These are phyloP conservation scores for Aspergillus brunneoviolaceus DNA, from an alignment of 2,329 filamentous ascomycete species.

Conservation along the genomic window DNA sequence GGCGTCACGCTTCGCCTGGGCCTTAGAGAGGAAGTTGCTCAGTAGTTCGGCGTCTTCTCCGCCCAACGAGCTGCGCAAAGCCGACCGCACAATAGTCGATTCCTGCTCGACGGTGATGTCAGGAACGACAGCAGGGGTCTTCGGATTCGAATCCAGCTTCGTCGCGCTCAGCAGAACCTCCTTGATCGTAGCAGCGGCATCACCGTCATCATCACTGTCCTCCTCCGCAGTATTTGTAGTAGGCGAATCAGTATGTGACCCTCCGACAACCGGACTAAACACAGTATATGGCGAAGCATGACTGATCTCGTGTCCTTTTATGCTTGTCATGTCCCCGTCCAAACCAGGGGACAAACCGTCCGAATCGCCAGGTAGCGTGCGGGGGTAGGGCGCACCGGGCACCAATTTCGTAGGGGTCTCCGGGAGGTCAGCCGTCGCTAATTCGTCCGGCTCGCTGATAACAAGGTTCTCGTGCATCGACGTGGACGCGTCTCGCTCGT, in stretches of 20 bases:
- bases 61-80: conserved; percentile 38
- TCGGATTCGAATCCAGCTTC: conserved; percentile 1
- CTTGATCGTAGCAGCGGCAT: conserved; percentile 14
- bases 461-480: conserved; percentile 16
- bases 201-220: conserved; percentile 2
- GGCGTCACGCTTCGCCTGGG: conserved; percentile 42
- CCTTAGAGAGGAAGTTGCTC: conserved; percentile 42
- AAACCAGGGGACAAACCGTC: conserved; percentile 5
- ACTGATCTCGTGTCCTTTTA: conserved; percentile 16
- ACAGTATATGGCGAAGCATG: neutral
- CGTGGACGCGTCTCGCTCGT: conserved; percentile 18
- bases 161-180: conserved; percentile 10
- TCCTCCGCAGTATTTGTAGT: conserved; percentile 3
- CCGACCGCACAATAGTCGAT: conserved; percentile 36
- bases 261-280: conserved; percentile 1
- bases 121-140: conserved; percentile 19
- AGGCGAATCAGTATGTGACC: neutral
- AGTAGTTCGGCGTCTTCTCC: conserved; percentile 42
- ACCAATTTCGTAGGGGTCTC: conserved; percentile 11
- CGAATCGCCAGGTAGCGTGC: conserved; percentile 22
- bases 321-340: conserved; percentile 11
- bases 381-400: conserved; percentile 20
- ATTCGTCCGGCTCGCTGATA: conserved; percentile 16
- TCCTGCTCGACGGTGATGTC: conserved; percentile 33
- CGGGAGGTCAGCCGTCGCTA: conserved; percentile 12